Conservation (phyloP, 257 asterid species). For the Plantago elongata region DNA sequence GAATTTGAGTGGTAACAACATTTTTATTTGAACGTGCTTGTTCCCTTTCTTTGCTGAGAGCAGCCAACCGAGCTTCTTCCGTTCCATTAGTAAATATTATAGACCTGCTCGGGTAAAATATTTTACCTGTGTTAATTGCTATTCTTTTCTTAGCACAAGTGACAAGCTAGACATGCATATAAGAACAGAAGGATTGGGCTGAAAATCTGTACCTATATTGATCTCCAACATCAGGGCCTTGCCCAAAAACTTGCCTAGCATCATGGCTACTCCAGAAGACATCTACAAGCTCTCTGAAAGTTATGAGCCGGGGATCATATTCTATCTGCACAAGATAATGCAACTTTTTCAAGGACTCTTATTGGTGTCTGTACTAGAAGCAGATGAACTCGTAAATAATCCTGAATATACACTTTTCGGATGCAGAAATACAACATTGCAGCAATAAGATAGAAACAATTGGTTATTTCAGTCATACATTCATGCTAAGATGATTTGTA, state of each 20-base stretch:
- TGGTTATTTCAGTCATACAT: too few relatives aligned
- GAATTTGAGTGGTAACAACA: slow-evolving; percentile 86
- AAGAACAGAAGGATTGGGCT: slow-evolving; percentile 12
- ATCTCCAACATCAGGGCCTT: slow-evolving; percentile 97
- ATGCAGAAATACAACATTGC: too few relatives aligned
- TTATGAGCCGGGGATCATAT: slow-evolving; percentile 59
- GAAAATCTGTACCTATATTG: slow-evolving; percentile 67
- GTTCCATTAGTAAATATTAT: slow-evolving; percentile 80
- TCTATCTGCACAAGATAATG: slow-evolving; percentile 56
- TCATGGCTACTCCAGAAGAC: slow-evolving; percentile 89
- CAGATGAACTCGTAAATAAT: too few relatives aligned
- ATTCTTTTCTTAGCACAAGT: slow-evolving; percentile 10
- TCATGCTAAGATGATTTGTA: not conserved
- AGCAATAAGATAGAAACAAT: too few relatives aligned
- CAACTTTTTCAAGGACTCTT: slow-evolving; percentile 13
- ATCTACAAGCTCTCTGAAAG: slow-evolving; percentile 76
- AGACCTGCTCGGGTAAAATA: slow-evolving; percentile 51
- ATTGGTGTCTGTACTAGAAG: not conserved
- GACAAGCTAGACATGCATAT: not conserved
- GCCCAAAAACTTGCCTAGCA: slow-evolving; percentile 95
- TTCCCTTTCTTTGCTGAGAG: slow-evolving; percentile 90
- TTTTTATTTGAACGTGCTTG: slow-evolving; percentile 74
- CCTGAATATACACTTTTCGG: too few relatives aligned
- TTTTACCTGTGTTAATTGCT: slow-evolving; percentile 18
- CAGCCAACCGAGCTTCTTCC: slow-evolving; percentile 84